A percentile compares a stretch with the other conserved stretches of the same genome.
phyloP scores from a whole-genome alignment of 2,329 filamentous ascomycete genomes.

The Pseudocercospora musae region DNA sequence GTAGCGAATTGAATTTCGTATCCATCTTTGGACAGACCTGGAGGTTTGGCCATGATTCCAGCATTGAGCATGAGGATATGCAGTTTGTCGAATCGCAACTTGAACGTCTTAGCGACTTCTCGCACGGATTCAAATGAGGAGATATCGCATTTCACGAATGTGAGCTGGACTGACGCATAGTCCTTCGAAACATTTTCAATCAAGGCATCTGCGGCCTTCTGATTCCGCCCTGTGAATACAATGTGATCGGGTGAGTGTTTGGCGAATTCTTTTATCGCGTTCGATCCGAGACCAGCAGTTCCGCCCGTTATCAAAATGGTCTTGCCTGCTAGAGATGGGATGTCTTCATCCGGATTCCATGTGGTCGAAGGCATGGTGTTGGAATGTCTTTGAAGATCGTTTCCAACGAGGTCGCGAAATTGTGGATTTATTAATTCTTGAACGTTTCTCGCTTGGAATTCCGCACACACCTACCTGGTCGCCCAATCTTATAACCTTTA shows the following conservation, averaged over 20 bases:
- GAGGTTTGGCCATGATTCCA: conserved; percentile 36
- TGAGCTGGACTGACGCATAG: conserved; percentile 39
- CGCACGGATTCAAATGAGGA: conserved; percentile 50
- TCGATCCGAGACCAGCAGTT: conserved; percentile 48
- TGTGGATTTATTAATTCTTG: neutral
- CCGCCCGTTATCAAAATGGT: conserved; percentile 47
- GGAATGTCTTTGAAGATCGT: neutral
- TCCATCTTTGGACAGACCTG: conserved; percentile 34
- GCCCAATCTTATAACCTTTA: neutral
- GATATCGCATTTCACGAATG: conserved; percentile 50
- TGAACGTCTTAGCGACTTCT: conserved; percentile 37
- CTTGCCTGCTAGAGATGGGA: conserved; percentile 42
- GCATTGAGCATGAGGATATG: conserved; percentile 47
- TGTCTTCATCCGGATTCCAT: neutral
- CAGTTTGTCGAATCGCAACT: conserved; percentile 34
- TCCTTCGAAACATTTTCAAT: conserved; percentile 40
- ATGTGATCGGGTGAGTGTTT: conserved; percentile 45
- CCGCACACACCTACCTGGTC: neutral
- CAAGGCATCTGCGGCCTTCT: conserved; percentile 41
- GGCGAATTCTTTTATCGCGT: conserved; percentile 44
- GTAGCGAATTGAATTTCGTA: conserved; percentile 39
- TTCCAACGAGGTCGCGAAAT: neutral
- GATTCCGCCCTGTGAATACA: conserved; percentile 47
- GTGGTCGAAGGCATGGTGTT: neutral
- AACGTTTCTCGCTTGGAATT: neutral